Evolutionary conservation across 2,329 filamentous ascomycete species (phyloP).

Genomic region (Ampelomyces quisqualis): DNA sequence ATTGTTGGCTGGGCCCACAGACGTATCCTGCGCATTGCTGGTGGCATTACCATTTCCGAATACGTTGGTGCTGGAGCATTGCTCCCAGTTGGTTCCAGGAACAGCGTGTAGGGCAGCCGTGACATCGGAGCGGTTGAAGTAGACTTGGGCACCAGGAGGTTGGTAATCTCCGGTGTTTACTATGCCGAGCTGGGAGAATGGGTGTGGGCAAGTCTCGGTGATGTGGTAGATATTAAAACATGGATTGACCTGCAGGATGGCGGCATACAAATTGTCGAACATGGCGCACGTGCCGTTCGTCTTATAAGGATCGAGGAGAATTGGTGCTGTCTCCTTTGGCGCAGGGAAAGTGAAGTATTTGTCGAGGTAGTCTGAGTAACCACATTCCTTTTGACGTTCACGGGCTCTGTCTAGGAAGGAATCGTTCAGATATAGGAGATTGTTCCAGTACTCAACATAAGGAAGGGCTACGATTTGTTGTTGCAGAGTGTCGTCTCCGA

Average conservation of each 20-base stretch:
- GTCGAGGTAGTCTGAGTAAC: constrained; percentile 24
- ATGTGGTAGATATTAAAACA: constrained; percentile 56
- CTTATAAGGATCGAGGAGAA: constrained; percentile 25
- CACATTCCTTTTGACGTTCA: constrained; percentile 31
- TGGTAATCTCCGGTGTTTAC: constrained; percentile 43
- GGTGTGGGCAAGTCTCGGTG: constrained; percentile 49
- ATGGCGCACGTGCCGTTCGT: constrained; percentile 42
- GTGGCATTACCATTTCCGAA: constrained; percentile 41
- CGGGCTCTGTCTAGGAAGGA: constrained; percentile 44
- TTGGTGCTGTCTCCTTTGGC: constrained; percentile 34
- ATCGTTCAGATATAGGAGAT: constrained; percentile 47
- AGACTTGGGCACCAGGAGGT: constrained; percentile 45
- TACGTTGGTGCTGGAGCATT: constrained; percentile 47
- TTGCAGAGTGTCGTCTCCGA: constrained; percentile 46
- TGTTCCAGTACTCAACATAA: constrained; percentile 45
- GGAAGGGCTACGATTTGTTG: constrained; percentile 40
- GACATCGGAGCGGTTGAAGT: constrained; percentile 57
- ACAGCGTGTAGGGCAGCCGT: constrained; percentile 53
- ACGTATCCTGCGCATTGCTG: constrained; percentile 34
- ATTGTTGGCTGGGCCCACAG: constrained; percentile 42
- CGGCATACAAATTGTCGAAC: constrained; percentile 44
- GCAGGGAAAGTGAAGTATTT: constrained; percentile 47
- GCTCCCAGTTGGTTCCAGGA: constrained; percentile 45
- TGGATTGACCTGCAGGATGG: constrained; percentile 48
- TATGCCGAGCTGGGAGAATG: constrained; percentile 42